phyloP scores from a whole-genome alignment of 2,329 filamentous ascomycete species.

The Ceratocystis papillata region DNA sequence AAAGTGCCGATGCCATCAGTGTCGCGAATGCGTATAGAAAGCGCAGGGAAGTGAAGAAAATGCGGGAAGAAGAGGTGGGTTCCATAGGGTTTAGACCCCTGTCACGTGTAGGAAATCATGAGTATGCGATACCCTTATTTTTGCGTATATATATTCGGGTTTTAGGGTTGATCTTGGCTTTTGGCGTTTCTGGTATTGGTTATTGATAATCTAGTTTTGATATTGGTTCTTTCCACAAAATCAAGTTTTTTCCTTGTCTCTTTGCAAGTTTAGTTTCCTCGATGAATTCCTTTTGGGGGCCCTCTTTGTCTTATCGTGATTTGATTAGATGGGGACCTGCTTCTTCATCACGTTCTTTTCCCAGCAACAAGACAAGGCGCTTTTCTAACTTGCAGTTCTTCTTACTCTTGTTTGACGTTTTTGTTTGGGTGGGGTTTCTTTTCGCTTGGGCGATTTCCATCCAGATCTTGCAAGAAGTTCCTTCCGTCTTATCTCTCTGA shows the following conservation, averaged over 20 bases:
- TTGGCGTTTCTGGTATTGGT: neutral
- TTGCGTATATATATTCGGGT: neutral
- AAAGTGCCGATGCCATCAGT: constrained; percentile 18
- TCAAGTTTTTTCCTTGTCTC: neutral
- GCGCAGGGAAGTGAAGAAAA: neutral
- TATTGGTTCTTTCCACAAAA: neutral
- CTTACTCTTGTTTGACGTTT: too few species aligned
- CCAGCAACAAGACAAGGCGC: too few species aligned
- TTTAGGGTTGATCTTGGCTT: neutral
- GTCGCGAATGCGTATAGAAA: neutral
- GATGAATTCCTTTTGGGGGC: neutral
- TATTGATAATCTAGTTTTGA: neutral
- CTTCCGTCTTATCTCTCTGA: constrained; percentile 9
- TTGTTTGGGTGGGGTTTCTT: neutral
- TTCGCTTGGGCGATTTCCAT: neutral
- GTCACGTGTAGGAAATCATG: neutral
- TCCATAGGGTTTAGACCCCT: neutral
- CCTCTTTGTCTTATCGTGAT: too few species aligned
- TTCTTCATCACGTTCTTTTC: too few species aligned
- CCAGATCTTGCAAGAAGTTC: neutral
- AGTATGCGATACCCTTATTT: constrained; percentile 5
- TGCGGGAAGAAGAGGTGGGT: neutral
- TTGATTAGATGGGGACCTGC: too few species aligned
- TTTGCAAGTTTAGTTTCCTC: neutral
- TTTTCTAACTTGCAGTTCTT: too few species aligned